Percentiles rank a stretch among this genome's conserved stretches.
These are phyloP conservation scores for Acrocalymma vagum DNA, from an alignment of 2,329 filamentous ascomycete species.

Conservation along the genomic window DNA sequence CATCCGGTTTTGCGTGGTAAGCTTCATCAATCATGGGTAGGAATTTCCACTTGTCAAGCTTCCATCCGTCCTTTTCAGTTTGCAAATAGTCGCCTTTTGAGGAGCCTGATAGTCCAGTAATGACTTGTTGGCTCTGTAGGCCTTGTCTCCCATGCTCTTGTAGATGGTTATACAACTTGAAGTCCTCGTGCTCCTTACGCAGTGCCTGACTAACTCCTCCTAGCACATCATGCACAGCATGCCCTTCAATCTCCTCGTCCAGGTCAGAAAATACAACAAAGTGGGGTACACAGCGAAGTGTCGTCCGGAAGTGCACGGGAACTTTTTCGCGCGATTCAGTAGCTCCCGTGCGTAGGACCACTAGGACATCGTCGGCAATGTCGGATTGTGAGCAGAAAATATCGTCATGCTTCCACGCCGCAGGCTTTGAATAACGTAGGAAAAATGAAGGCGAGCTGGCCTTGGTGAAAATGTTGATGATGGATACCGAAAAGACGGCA, in stretches of 20 bases:
- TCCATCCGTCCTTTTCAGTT: slow-evolving; percentile 56
- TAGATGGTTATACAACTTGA: slow-evolving; percentile 61
- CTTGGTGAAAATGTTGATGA: slow-evolving; percentile 44
- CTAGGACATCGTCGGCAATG: slow-evolving; percentile 60
- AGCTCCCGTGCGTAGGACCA: slow-evolving; percentile 68
- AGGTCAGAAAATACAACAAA: slow-evolving; percentile 67
- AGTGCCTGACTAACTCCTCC: slow-evolving; percentile 50
- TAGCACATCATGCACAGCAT: slow-evolving; percentile 60
- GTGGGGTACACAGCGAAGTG: slow-evolving; percentile 64
- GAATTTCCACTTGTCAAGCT: slow-evolving; percentile 68
- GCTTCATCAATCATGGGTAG: slow-evolving; percentile 63
- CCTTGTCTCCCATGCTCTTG: slow-evolving; percentile 54
- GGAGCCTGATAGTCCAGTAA: slow-evolving; percentile 41
- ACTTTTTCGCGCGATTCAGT: slow-evolving; percentile 67
- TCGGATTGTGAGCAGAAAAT: slow-evolving; percentile 42
- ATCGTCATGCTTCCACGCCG: slow-evolving; percentile 18
- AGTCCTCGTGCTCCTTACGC: slow-evolving; percentile 56
- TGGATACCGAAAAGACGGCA: slow-evolving; percentile 41
- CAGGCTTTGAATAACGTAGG: slow-evolving; percentile 32
- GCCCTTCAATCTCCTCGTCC: slow-evolving; percentile 61
- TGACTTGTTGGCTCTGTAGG: slow-evolving; percentile 40
- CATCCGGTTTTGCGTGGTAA: slow-evolving; percentile 42
- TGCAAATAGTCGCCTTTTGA: slow-evolving; percentile 45
- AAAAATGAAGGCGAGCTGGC: slow-evolving; percentile 38
- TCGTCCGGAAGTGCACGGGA: slow-evolving; percentile 65